A percentile compares a stretch with the other conserved stretches of the same genome.
phyloP scores from a whole-genome alignment of 192 early-diverging fungal genomes.

The Mortierella antarctica region DNA sequence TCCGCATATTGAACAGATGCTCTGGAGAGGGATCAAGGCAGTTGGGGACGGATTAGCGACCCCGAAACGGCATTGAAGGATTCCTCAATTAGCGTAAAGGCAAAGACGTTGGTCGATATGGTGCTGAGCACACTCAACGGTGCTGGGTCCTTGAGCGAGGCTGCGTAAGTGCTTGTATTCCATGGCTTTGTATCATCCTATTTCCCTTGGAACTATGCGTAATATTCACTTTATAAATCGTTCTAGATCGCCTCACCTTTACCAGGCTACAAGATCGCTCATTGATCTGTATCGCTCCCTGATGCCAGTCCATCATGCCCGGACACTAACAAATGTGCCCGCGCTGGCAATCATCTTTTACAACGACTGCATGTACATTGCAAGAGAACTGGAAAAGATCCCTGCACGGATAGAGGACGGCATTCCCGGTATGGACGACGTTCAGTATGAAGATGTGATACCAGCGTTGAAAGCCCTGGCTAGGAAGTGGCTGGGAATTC shows the following conservation, averaged over 20 bases:
- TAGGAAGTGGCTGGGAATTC: constrained; percentile 61
- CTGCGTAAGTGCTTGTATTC: constrained; percentile 21
- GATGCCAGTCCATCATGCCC: constrained; percentile 69
- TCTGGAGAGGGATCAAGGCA: constrained; percentile 17
- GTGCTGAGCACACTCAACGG: constrained; percentile 26
- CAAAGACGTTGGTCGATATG: constrained; percentile 39
- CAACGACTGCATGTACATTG: constrained; percentile 78
- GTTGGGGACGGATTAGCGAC: constrained; percentile 25
- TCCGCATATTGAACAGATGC: constrained; percentile 9
- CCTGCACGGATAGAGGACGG: constrained; percentile 49
- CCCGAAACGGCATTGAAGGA: constrained; percentile 27
- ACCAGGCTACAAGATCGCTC: constrained; percentile 57
- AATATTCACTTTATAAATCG: neutral
- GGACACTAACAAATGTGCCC: constrained; percentile 63
- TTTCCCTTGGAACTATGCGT: neutral
- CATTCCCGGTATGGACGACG: constrained; percentile 39
- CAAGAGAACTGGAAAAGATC: constrained; percentile 53
- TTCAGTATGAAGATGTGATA: constrained; percentile 65
- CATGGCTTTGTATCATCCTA: neutral
- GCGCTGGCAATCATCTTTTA: constrained; percentile 70
- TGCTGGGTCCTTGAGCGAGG: constrained; percentile 11
- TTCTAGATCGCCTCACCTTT: constrained; percentile 38
- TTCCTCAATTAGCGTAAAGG: constrained; percentile 27
- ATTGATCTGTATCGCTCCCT: constrained; percentile 72
- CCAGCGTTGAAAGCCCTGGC: constrained; percentile 61